Percentiles rank a stretch among this genome's conserved stretches.
Evolutionary conservation across 768 basidiomycete genomes (phyloP).

Genomic region (Leccinum pellstonianum): DNA sequence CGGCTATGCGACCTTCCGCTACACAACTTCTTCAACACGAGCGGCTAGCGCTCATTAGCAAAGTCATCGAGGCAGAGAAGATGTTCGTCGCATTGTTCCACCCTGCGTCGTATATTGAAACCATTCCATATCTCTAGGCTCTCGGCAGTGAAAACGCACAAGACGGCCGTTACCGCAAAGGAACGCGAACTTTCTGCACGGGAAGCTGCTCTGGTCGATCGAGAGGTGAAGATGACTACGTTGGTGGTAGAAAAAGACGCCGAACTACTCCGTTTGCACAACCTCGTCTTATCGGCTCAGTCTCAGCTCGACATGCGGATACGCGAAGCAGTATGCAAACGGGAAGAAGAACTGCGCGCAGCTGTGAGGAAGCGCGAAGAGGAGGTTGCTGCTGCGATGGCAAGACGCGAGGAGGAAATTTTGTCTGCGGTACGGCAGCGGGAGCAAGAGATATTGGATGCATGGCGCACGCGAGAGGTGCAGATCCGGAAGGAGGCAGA

Average conservation of each 20-base stretch:
- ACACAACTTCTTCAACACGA: conserved; percentile 80
- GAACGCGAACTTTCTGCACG: conserved; percentile 63
- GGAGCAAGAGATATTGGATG: conserved; percentile 61
- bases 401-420: conserved; percentile 77
- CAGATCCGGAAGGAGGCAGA: conserved; percentile 52
- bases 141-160: conserved; percentile 61
- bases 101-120: not conserved
- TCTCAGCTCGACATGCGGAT: conserved; percentile 45
- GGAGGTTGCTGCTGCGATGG: conserved; percentile 64
- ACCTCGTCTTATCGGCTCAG: conserved; percentile 40
- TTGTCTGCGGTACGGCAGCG: conserved; percentile 62
- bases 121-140: conserved; percentile 43
- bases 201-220: conserved; percentile 54
- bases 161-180: conserved; percentile 49
- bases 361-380: conserved; percentile 67
- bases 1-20: conserved; percentile 83
- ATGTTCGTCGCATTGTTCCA: conserved; percentile 45
- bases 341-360: conserved; percentile 69
- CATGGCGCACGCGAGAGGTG: conserved; percentile 54
- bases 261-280: conserved; percentile 53
- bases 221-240: conserved; percentile 50
- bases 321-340: conserved; percentile 55
- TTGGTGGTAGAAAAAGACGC: conserved; percentile 56
- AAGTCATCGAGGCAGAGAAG: conserved; percentile 75
- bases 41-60: conserved; percentile 65